These are phyloP conservation scores for Nyctanthes arbortristis DNA, from an alignment of 257 asterid genomes.

Conservation along the genomic window DNA sequence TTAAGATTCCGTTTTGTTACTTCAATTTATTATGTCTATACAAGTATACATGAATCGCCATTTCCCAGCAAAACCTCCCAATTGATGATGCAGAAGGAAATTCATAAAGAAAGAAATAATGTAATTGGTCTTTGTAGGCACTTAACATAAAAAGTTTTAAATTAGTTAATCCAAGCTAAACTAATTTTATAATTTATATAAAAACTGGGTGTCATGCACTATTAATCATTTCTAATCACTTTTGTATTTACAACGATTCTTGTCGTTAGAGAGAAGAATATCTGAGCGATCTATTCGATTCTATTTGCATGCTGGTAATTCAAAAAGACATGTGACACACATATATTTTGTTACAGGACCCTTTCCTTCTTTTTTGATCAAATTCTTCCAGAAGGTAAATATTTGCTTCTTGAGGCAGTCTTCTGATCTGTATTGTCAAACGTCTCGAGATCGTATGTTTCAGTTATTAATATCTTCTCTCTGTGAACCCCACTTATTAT, in stretches of 20 bases:
- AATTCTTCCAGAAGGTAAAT: slow-evolving; percentile 61
- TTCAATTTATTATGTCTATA: background rate
- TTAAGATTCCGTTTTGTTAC: background rate
- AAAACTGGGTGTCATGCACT: background rate
- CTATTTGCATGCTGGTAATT: background rate
- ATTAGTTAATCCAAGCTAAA: background rate
- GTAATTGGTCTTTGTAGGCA: background rate
- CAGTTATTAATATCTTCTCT: background rate
- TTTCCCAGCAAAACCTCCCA: background rate
- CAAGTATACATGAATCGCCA: background rate
- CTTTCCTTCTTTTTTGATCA: slow-evolving; percentile 63
- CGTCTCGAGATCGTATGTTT: slow-evolving; percentile 2
- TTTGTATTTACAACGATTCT: background rate
- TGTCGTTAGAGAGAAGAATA: background rate
- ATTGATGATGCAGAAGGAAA: background rate
- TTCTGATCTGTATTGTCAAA: slow-evolving; percentile 11
- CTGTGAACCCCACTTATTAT: background rate
- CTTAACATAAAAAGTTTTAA: background rate
- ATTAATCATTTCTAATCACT: background rate
- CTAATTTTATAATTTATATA: background rate
- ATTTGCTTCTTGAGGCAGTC: slow-evolving; percentile 4
- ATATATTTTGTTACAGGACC: slow-evolving; percentile 51
- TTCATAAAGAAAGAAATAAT: background rate
- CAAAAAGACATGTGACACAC: slow-evolving; percentile 13
- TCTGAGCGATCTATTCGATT: background rate